These are phyloP conservation scores for Russula ochroleuca DNA, from an alignment of 768 basidiomycete species.

Conservation along the genomic window DNA sequence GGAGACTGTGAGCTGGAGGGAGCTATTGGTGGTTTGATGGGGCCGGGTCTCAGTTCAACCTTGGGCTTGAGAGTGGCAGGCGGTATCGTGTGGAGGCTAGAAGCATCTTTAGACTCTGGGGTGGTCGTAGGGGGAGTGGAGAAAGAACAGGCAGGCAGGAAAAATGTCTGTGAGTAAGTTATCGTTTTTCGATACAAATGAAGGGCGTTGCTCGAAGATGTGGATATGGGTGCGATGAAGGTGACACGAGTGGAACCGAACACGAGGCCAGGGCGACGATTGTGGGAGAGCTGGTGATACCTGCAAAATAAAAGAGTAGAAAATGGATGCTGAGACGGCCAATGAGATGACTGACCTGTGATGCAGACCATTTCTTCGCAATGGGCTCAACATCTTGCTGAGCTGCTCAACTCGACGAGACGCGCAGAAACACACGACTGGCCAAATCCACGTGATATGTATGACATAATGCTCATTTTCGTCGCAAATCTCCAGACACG, in stretches of 20 bases:
- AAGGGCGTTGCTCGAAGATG: neutral
- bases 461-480: neutral
- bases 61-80: conserved; percentile 38
- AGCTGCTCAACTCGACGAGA: neutral
- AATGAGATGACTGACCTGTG: conserved; percentile 35
- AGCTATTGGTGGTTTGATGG: conserved; percentile 44
- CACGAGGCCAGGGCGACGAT: neutral
- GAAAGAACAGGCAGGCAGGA: conserved; percentile 26
- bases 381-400: conserved; percentile 38
- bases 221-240: neutral
- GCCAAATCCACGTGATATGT: neutral
- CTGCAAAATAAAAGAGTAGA: conserved; percentile 4
- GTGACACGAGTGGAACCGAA: neutral
- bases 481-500: too few relatives aligned
- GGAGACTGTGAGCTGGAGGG: conserved; percentile 29
- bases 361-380: conserved; percentile 38
- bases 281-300: conserved; percentile 7
- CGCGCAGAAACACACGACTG: neutral
- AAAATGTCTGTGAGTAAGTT: neutral
- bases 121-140: conserved; percentile 34
- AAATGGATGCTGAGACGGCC: neutral
- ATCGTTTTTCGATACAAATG: neutral
- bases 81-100: conserved; percentile 30
- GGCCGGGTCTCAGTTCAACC: conserved; percentile 61
- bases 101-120: conserved; percentile 28